Base-by-base conservation (phyloP, 1,284 basidiomycete genomes). In the Apiotrichum porosum region DNA sequence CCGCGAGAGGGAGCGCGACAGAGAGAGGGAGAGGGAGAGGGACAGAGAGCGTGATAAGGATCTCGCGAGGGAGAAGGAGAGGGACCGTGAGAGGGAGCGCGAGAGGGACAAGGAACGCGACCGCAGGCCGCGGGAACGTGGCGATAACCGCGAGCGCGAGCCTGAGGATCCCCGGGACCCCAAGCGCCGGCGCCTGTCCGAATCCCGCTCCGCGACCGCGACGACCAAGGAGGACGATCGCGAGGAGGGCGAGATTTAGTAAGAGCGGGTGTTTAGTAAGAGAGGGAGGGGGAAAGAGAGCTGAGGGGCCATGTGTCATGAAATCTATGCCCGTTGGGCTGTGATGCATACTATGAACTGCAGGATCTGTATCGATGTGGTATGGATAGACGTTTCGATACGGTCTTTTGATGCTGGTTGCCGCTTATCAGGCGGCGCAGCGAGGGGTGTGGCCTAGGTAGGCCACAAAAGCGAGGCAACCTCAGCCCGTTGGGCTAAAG, bases 21-120 rank as follows among this genome's bases (percentile, higher is more conserved):
- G 52, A 44, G 46, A 56, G 15, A 41, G 51, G 24, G 51, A 52
- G 17, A 42, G 46, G 8, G 46, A 49, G n/a, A 30, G 38, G 18
- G 42, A 40, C 22, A 43, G 47, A 14, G 39, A 40, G 30, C 10
- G 46, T 4, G 40, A 44, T 3, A 15, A 40, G 18, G 34, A 49
- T 6, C 30, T 37, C 31, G 39, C 43, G 33, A 46, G 51, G 42
- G 44, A 55, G 12, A 39, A 49, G 31, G 49, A 51, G 13, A 47
- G 52, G 26, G 57, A 58, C 50, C 39, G 59, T 44, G 52, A 63
- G 26, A 34, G 63, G 48, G 45, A 53, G 37, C 41, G 58, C 12
- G 57, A 60, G 18, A 47, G 52, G 36, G 44, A 21, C 28, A 10
- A 35, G 44, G 47, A 37, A 23, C 51, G 52, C 37, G 52, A 60